Base-by-base conservation (phyloP, 345 rosid genomes). In the Eucalyptus coolabah region DNA sequence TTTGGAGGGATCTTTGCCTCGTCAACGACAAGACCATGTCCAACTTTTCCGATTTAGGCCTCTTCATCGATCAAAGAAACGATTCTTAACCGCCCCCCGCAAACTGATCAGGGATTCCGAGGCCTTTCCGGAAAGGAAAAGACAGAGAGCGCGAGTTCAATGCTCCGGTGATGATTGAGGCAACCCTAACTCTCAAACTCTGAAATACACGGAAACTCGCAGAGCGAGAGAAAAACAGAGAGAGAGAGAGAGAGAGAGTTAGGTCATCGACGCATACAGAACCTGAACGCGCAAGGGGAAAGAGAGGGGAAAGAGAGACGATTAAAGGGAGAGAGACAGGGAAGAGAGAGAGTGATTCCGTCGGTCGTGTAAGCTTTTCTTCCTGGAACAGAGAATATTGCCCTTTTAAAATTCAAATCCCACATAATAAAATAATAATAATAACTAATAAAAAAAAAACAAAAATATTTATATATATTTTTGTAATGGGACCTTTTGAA, bases 1-100 rank as follows among this genome's bases (percentile, higher is more conserved):
- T 93, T 87, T 96, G 99, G 91, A 96, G 47, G 89, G 98, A 94
- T 94, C 95, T 93, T 88, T 95, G 96, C 91, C 94, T 93, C 90
- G 94, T 92, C 37, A 96, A 89, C 26, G 95, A 93, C 89, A 69
- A 83, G 65, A 87, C 63, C 60, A 60, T 13, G 91, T 90, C 91
- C 15, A 87, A 26, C 40, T 87, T 87, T 26, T 90, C 91, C 87
- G 49, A 49, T 86, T 82, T 87, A 87, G 59, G 60, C 32, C 81
- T 90, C 87, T 83, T 90, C 91, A 90, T 87, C 40, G 44, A 50
- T 63, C 77, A 67, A 65, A 83, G n/a, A 10, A 40, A 24, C 60
- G 67, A 51, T 81, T 10, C 42, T 21, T 37, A 37, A 18, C 24
- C 51, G 10, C 9, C 9, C 81, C 13, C 45, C 77, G 12, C 8